These are phyloP conservation scores for Colletotrichum sp. DNA, from an alignment of 2,329 filamentous ascomycete species.

Conservation along the genomic window DNA sequence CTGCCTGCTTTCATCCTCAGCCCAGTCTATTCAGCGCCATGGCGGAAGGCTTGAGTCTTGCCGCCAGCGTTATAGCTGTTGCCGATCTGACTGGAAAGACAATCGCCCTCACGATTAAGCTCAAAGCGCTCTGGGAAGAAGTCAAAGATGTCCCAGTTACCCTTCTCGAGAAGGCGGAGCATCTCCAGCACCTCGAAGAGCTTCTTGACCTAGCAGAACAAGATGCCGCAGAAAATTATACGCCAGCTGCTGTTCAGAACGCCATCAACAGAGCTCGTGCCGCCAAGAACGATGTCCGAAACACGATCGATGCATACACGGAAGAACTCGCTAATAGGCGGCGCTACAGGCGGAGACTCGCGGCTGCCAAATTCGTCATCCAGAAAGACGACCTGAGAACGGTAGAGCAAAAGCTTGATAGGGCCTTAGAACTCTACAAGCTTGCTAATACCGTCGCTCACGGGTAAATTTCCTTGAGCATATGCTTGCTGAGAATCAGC, in stretches of 20 bases:
- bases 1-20: neutral
- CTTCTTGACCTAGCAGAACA: neutral
- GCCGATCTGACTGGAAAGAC: neutral
- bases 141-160: rapidly evolving
- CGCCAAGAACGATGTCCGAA: neutral
- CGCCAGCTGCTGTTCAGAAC: rapidly evolving
- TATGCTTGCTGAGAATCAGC: neutral
- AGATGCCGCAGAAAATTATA: neutral
- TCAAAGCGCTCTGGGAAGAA: rapidly evolving
- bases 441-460: neutral
- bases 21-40: rapidly evolving
- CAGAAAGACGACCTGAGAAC: neutral
- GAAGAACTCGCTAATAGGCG: neutral
- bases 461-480: rapidly evolving
- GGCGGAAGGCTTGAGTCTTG: neutral
- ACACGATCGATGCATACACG: neutral
- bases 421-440: neutral
- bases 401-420: neutral
- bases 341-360: rapidly evolving
- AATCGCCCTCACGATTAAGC: rapidly evolving
- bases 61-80: rapidly evolving
- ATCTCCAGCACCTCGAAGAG: neutral
- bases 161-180: rapidly evolving
- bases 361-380: neutral
- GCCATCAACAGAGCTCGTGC: rapidly evolving